A percentile compares a stretch with the other conserved stretches of the same genome.
phyloP scores from a whole-genome alignment of 345 rosid genomes.

The Acer saccharum region DNA sequence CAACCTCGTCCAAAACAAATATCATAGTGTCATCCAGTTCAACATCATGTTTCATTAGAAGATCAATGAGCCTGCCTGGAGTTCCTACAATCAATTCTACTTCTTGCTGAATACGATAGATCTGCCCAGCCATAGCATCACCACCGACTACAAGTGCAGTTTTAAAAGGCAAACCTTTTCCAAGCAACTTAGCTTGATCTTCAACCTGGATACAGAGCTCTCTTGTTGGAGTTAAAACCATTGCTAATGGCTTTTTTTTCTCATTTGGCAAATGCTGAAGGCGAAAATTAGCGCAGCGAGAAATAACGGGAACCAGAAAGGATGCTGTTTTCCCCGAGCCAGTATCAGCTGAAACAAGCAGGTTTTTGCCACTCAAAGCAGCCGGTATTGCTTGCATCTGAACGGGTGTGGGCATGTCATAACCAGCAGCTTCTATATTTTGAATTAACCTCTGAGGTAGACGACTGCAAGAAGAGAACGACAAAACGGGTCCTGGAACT shows the following conservation, averaged over 20 bases:
- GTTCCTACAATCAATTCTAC: conserved; percentile 87
- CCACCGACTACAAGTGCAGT: conserved; percentile 97
- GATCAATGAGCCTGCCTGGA: conserved; percentile 90
- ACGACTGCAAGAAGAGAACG: conserved; percentile 59
- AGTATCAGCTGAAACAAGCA: conserved; percentile 85
- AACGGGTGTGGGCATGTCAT: conserved; percentile 74
- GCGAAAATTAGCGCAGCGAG: conserved; percentile 52
- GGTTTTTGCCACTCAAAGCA: conserved; percentile 61
- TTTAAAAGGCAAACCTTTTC: conserved; percentile 89
- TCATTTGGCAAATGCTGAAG: conserved; percentile 26
- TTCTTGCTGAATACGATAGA: conserved; percentile 82
- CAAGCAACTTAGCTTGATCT: conserved; percentile 86
- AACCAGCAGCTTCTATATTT: conserved; percentile 75
- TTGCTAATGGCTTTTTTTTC: conserved; percentile 53
- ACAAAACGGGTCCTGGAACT: conserved; percentile 60
- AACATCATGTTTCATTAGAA: conserved; percentile 64
- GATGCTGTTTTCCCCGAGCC: conserved; percentile 95
- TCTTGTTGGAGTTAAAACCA: conserved; percentile 87
- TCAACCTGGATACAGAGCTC: conserved; percentile 91
- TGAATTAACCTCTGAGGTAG: conserved; percentile 63
- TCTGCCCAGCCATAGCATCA: conserved; percentile 77
- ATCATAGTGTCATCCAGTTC: conserved; percentile 49
- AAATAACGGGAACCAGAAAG: conserved; percentile 74
- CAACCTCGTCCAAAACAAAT: conserved; percentile 87
- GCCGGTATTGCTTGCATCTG: conserved; percentile 93